A percentile compares a stretch with the other conserved stretches of the same genome.
Evolutionary conservation across 2,329 filamentous ascomycete genomes (phyloP).

Genomic region (Ascochyta viciae-villosae): DNA sequence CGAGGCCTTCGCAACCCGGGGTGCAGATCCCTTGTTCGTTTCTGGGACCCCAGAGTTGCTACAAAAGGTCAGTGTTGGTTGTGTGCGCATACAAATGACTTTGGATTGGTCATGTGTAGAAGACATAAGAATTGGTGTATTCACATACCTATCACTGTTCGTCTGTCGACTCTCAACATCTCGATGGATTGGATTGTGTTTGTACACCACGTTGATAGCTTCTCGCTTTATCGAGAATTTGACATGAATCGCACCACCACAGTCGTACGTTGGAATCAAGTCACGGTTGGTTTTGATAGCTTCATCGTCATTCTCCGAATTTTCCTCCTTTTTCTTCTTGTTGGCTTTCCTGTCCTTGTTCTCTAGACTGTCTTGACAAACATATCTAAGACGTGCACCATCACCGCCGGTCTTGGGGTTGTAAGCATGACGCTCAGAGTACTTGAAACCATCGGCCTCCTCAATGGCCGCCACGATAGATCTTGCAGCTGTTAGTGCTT

Average conservation of each 20-base stretch:
- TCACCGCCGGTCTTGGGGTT: constrained; percentile 37
- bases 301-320: constrained; percentile 14
- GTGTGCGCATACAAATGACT: not conserved
- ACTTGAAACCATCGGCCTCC: constrained; percentile 44
- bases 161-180: constrained; percentile 24
- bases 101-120: not conserved
- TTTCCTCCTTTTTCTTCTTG: constrained; percentile 26
- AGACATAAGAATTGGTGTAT: not conserved
- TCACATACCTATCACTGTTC: constrained; percentile 28
- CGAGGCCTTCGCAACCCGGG: not conserved
- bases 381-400: constrained; percentile 42
- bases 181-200: constrained; percentile 45
- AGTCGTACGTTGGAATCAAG: constrained; percentile 37
- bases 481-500: constrained; percentile 16
- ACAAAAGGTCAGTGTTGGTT: not conserved
- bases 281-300: constrained; percentile 3
- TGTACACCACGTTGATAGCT: constrained; percentile 46
- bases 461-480: constrained; percentile 42
- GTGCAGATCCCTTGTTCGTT: not conserved
- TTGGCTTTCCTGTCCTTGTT: constrained; percentile 38
- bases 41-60: not conserved
- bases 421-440: constrained; percentile 40
- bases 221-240: constrained; percentile 46
- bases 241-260: constrained; percentile 43
- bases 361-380: constrained; percentile 44